phyloP scores from a whole-genome alignment of 306 rosid species.

The Vachellia collinsii region DNA sequence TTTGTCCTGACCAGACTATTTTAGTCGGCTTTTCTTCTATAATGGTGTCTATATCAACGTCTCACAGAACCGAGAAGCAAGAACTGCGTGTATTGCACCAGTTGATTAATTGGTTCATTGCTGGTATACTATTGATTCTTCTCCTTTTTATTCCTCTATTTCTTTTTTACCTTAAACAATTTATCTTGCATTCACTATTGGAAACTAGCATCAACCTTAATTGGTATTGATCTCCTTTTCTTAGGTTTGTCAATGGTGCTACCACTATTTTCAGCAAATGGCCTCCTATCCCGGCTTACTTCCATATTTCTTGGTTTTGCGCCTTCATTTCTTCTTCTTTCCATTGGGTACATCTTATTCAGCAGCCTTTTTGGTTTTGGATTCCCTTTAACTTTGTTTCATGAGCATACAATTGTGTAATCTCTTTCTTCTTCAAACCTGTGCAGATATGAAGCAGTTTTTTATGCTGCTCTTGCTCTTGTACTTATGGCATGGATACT shows the following conservation, averaged over 20 bases:
- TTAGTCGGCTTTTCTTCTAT: slow-evolving; percentile 77
- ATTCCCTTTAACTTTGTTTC: slow-evolving; percentile 21
- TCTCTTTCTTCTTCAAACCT: slow-evolving; percentile 30
- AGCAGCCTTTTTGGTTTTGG: slow-evolving; percentile 19
- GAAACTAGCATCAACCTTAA: slow-evolving; percentile 22
- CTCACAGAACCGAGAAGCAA: slow-evolving; percentile 75
- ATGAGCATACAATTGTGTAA: background rate
- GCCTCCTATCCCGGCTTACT: slow-evolving; percentile 80
- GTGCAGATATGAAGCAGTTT: slow-evolving; percentile 87
- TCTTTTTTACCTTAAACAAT: slow-evolving; percentile 8
- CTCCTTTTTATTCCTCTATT: slow-evolving; percentile 11
- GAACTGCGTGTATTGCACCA: slow-evolving; percentile 75
- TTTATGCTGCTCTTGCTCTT: slow-evolving; percentile 80
- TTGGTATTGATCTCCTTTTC: slow-evolving; percentile 37
- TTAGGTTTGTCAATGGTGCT: slow-evolving; percentile 80
- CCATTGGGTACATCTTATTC: slow-evolving; percentile 73
- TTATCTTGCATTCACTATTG: slow-evolving; percentile 23
- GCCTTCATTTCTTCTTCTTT: slow-evolving; percentile 86
- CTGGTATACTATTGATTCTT: slow-evolving; percentile 60
- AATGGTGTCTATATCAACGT: slow-evolving; percentile 83
- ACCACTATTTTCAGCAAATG: slow-evolving; percentile 74
- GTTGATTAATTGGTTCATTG: slow-evolving; percentile 71
- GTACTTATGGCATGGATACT: slow-evolving; percentile 92
- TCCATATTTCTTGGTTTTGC: slow-evolving; percentile 94
- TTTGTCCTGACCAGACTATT: slow-evolving; percentile 54